Conservation (phyloP, 371 early-diverging fungal genomes). For the Phascolomyces articulosus region DNA sequence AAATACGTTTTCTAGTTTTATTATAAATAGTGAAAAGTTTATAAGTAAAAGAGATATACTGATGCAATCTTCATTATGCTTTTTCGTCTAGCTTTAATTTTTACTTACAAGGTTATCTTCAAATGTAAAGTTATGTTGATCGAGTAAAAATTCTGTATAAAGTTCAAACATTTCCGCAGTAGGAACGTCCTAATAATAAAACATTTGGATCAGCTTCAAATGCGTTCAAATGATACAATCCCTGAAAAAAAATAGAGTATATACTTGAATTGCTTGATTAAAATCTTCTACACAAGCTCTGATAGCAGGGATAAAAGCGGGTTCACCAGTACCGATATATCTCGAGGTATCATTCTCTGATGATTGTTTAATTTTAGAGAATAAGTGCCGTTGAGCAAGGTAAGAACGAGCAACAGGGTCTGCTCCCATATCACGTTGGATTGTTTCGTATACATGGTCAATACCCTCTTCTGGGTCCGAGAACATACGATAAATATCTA, state of each 20-base stretch:
- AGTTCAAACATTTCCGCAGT: conserved; percentile 55
- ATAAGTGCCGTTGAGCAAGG: conserved; percentile 59
- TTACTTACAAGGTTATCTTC: conserved; percentile 62
- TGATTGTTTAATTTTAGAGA: conserved; percentile 22
- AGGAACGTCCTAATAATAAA: conserved; percentile 23
- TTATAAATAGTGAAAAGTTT: no score
- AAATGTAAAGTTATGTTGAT: conserved; percentile 44
- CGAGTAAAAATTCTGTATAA: conserved; percentile 64
- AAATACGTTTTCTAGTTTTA: conserved; percentile 55
- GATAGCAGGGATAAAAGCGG: conserved; percentile 62
- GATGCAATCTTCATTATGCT: neutral
- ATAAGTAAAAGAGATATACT: neutral
- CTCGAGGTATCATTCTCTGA: conserved; percentile 28
- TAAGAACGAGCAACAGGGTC: conserved; percentile 63
- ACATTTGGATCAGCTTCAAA: neutral
- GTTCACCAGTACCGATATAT: conserved; percentile 32
- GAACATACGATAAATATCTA: conserved; percentile 69
- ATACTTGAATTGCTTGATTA: conserved; percentile 41
- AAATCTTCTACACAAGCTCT: conserved; percentile 55
- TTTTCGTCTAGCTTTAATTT: neutral
- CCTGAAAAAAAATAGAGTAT: conserved; percentile 1
- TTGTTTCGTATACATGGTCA: conserved; percentile 61
- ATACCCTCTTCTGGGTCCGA: conserved; percentile 54
- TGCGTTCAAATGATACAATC: conserved; percentile 24
- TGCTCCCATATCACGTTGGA: conserved; percentile 61